These are phyloP conservation scores for Iris macrosiphon DNA, from an alignment of 106 monocot genomes.

Conservation along the genomic window DNA sequence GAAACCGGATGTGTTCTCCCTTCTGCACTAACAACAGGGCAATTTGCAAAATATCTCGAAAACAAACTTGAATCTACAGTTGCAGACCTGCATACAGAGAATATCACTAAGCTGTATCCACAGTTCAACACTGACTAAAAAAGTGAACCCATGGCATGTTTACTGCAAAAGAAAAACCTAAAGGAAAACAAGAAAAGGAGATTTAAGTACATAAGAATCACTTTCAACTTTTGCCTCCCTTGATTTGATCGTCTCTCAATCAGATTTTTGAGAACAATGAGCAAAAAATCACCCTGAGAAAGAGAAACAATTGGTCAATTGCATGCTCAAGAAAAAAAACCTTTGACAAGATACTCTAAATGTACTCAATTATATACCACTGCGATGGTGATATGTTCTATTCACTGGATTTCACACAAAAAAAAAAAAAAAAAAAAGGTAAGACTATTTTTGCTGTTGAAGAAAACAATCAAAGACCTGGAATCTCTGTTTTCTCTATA, in stretches of 20 bases:
- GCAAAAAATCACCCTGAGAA: conserved; percentile 89
- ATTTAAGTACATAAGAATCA: conserved; percentile 79
- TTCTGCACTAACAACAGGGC: conserved; percentile 80
- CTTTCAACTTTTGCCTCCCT: conserved; percentile 66
- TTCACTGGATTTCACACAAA: too few relatives aligned
- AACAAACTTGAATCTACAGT: conserved; percentile 85
- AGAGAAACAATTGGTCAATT: conserved; percentile 5
- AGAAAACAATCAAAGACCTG: too few relatives aligned
- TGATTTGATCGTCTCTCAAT: conserved; percentile 47
- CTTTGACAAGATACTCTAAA: too few relatives aligned
- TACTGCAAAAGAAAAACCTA: not conserved
- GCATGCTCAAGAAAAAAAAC: not conserved
- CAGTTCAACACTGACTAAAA: not conserved
- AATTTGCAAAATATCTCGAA: conserved; percentile 74
- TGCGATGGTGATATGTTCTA: too few relatives aligned
- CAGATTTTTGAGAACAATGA: conserved; percentile 78
- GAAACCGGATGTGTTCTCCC: conserved; percentile 95
- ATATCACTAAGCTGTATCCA: not conserved
- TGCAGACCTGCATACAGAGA: conserved; percentile 66
- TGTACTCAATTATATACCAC: too few relatives aligned
- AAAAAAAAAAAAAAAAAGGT: too few relatives aligned
- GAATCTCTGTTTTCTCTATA: too few relatives aligned
- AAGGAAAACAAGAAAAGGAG: not conserved
- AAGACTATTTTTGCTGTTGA: too few relatives aligned
- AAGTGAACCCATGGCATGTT: conserved; percentile 1